These are phyloP conservation scores for Sesbania bispinosa DNA, from an alignment of 306 rosid genomes.

Conservation along the genomic window DNA sequence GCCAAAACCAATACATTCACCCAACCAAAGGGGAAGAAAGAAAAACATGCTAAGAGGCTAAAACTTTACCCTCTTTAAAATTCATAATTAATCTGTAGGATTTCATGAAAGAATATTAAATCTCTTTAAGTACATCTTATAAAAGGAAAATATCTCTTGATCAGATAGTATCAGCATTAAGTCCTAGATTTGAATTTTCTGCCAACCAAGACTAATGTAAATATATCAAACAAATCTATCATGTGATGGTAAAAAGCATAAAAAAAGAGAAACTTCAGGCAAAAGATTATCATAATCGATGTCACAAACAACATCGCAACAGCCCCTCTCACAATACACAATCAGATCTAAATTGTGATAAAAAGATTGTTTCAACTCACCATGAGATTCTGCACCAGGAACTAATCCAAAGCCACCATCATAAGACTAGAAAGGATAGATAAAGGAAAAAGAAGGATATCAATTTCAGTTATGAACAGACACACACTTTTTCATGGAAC, in stretches of 20 bases:
- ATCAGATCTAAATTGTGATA: neutral
- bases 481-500: neutral
- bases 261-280: neutral
- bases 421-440: constrained; percentile 55
- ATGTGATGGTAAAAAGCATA: neutral
- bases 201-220: neutral
- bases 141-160: neutral
- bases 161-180: neutral
- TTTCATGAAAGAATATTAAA: neutral
- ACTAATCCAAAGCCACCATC: constrained; percentile 97
- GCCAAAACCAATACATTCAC: neutral
- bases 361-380: constrained; percentile 54
- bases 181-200: neutral
- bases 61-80: neutral
- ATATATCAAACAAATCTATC: constrained; percentile 8
- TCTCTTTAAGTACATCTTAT: neutral
- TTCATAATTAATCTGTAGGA: neutral
- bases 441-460: constrained; percentile 14
- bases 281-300: neutral
- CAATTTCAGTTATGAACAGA: neutral
- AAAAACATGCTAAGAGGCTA: neutral
- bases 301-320: constrained; percentile 6
- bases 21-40: neutral
- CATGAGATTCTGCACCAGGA: constrained; percentile 96
- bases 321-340: neutral